Base-by-base conservation (phyloP, 1,284 basidiomycete genomes). In the Boletus hoseneyae region DNA sequence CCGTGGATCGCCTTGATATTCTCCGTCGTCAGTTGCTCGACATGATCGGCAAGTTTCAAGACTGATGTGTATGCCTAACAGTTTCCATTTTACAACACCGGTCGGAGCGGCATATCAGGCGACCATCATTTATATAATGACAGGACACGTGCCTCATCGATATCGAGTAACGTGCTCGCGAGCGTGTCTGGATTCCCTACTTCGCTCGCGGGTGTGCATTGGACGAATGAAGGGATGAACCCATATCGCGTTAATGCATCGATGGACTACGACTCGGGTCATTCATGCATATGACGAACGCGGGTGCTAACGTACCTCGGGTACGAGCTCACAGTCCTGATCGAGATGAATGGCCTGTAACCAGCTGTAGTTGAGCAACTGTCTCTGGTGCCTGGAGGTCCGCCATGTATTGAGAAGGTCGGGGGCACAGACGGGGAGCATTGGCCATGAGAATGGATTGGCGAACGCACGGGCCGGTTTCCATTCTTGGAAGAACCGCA, bases 401-500 rank as follows among this genome's bases (percentile, higher is more conserved):
- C 51, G 53, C 63, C 63, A 65, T 3, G 57, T 27, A 6, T 43
- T 55, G 42, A 69, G 53, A 25, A 66, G 61, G n/a, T 65, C 64
- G 10, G 58, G 54, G 4, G 67, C 58, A n/a, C 19, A 53, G 0
- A 36, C 0, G 1, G 64, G 64, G 3, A 65, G 56, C 65, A 65
- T 68, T 0, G 64, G 64, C 64, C 64, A 65, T 4, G 54, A 59
- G 50, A 65, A 65, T 0, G 64, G 64, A 32, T 66, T 69, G 0
- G 67, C 64, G 16, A 68, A 67, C 23, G 66, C 45, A 13, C 64
- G 63, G 1, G 67, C 54, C 2, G 55, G 64, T 37, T 65, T 65
- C 67, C 64, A 65, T 29, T 48, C 44, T 32, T 69, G 64, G 52
- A 65, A 65, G 50, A 69, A 65, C 7, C 52, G 63, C 9, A 65